Evolutionary conservation across 306 rosid genomes (phyloP), one percentile per base, ranked within the genome.

Genomic region (Inga laurina): DNA sequence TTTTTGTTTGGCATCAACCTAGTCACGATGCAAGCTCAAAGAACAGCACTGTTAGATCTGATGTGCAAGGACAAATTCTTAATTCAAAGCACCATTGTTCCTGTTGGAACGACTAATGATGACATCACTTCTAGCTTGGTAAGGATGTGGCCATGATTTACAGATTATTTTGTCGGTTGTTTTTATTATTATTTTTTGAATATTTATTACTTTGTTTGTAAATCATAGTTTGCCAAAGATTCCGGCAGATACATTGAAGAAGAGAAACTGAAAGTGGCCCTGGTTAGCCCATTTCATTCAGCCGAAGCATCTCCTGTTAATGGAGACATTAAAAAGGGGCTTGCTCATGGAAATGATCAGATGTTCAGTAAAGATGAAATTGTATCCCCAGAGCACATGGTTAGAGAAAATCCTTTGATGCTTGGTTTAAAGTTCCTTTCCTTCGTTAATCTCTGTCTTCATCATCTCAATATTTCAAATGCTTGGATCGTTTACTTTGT

Each of bases 21-120:
- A 96, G 99, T 96, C 84, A 90, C 86, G 72, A 93, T 91, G 99
- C 99, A 93, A 92, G 92, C 94, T 71, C 96, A 75, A 76, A 82
- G 82, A 80, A 83, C 76, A 54, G 83, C 80, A 74, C 93, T 91
- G 4, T 82, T 67, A 44, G 99, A 93, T 85, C 54, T 92, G 89
- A 93, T 82, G 41, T 93, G 97, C 90, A 93, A 80, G 81, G 99
- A 96, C 83, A 96, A 96, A 91, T 96, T 96, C 81, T 87, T 96
- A 88, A 86, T 96, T 82, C 99, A 92, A 81, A 88, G 99, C 87
- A 92, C 92, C 68, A 44, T 82, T 51, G 98, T 96, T 85, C 68
- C 92, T 69, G 83, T 75, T 49, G 91, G 85, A 82, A 96, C 92
- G 79, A 84, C 89, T 43, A 87, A 88, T 74, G 90, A 89, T 78